Conservation (phyloP, 1,284 basidiomycete species). For the Mycena sp. region DNA sequence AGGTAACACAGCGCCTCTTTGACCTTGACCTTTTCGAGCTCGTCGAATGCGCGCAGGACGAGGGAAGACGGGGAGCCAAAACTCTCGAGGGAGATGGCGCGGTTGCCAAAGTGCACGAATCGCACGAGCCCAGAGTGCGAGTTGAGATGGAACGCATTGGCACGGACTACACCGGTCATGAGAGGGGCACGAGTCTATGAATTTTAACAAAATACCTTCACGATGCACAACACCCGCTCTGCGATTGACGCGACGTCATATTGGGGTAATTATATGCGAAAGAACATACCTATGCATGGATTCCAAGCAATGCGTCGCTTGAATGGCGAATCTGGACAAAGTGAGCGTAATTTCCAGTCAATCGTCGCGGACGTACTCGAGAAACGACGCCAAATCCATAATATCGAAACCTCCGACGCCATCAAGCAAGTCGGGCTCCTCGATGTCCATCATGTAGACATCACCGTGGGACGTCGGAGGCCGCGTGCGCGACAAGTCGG, state of each 20-base stretch:
- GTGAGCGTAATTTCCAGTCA: conserved; percentile 5
- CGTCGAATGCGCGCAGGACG: conserved; percentile 69
- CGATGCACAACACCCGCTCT: conserved; percentile 71
- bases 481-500: conserved; percentile 59
- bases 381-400: conserved; percentile 80
- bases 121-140: conserved; percentile 74
- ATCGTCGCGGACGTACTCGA: conserved; percentile 61
- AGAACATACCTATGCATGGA: conserved; percentile 65
- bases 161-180: conserved; percentile 59
- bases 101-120: conserved; percentile 80
- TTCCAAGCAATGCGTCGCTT: conserved; percentile 77
- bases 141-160: conserved; percentile 80
- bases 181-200: background rate
- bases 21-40: conserved; percentile 71
- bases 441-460: conserved; percentile 60
- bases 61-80: conserved; percentile 76
- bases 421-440: conserved; percentile 58
- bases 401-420: conserved; percentile 72
- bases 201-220: conserved; percentile 58
- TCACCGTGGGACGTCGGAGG: conserved; percentile 57
- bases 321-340: conserved; percentile 70
- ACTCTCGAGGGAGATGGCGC: conserved; percentile 76
- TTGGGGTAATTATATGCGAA: conserved; percentile 6
- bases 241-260: background rate
- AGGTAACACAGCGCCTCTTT: conserved; percentile 81